Evolutionary conservation across 352 stramenopile genomes (phyloP).

Genomic region (Thalassiosira ordinaria): DNA sequence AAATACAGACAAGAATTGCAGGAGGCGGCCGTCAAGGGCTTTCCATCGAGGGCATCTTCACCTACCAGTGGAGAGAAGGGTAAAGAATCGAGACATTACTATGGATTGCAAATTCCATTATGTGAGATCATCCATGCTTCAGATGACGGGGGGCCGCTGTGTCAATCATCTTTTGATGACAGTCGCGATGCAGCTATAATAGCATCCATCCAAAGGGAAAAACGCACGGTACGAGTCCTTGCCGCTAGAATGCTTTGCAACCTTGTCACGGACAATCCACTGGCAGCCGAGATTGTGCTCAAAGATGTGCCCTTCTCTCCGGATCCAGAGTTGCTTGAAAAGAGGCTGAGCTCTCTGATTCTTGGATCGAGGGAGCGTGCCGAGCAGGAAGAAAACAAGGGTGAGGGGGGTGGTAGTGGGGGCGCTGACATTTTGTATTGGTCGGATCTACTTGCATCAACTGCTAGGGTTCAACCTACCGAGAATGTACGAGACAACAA

Average conservation of each 20-base stretch:
- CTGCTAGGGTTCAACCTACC: conserved; percentile 19
- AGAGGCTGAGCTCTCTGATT: conserved; percentile 40
- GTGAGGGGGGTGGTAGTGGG: too few species aligned
- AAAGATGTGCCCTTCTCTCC: conserved; percentile 62
- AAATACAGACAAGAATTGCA: conserved; percentile 49
- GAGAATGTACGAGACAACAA: not conserved
- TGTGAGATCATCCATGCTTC: conserved; percentile 36
- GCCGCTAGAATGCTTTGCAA: conserved; percentile 73
- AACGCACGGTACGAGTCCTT: conserved; percentile 44
- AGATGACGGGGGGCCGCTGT: too few species aligned
- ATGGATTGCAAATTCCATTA: conserved; percentile 40
- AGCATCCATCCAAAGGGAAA: conserved; percentile 33
- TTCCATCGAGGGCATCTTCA: not conserved
- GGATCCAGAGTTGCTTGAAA: conserved; percentile 44
- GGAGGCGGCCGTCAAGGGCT: conserved; percentile 33
- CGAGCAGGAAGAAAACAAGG: too few species aligned
- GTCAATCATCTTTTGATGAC: too few species aligned
- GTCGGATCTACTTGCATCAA: conserved; percentile 40
- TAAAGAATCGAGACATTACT: conserved; percentile 7
- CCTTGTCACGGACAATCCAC: conserved; percentile 71
- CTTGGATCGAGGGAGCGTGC: conserved; percentile 16
- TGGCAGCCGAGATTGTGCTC: conserved; percentile 53
- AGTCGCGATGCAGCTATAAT: too few species aligned
- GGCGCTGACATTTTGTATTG: conserved; percentile 40
- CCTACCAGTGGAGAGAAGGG: not conserved